These are phyloP conservation scores for Tremellales sp. DNA, from an alignment of 1,284 basidiomycete genomes.

Conservation along the genomic window DNA sequence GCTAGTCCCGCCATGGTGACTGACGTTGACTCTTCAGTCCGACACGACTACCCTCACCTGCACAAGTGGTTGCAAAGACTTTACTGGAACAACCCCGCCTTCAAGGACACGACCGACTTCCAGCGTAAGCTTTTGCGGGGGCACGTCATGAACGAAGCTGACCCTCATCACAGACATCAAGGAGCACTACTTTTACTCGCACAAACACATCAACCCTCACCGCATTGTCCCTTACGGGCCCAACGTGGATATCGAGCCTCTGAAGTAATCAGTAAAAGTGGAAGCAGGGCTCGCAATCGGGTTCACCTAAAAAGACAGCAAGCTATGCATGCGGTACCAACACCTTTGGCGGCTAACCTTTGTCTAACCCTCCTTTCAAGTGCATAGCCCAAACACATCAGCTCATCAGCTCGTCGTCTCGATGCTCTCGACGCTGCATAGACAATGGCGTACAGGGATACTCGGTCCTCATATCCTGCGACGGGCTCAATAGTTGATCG, in stretches of 20 bases:
- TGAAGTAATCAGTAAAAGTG: slow-evolving; percentile 37
- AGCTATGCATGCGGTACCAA: too few species aligned
- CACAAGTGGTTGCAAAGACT: slow-evolving; percentile 79
- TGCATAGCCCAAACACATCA: neutral
- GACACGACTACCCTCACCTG: slow-evolving; percentile 72
- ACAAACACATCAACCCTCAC: slow-evolving; percentile 63
- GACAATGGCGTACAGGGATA: neutral
- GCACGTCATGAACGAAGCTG: slow-evolving; percentile 3
- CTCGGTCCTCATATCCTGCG: slow-evolving; percentile 1
- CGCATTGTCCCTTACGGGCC: slow-evolving; percentile 74
- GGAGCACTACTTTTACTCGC: slow-evolving; percentile 65
- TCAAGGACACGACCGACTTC: slow-evolving; percentile 85
- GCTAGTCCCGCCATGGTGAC: neutral
- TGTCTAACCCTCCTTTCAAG: neutral
- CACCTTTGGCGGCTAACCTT: neutral
- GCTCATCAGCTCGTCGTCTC: neutral
- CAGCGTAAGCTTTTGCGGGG: slow-evolving; percentile 45
- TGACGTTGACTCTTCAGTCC: slow-evolving; percentile 31
- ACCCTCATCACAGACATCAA: slow-evolving; percentile 62
- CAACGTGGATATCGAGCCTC: slow-evolving; percentile 62
- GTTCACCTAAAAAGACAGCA: too few species aligned
- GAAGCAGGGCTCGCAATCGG: too few species aligned
- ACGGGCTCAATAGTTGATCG: neutral
- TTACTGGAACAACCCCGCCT: slow-evolving; percentile 87
- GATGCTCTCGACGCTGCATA: neutral